phyloP scores from a whole-genome alignment of 2,329 filamentous ascomycete genomes.

The Botryotinia globosa region DNA sequence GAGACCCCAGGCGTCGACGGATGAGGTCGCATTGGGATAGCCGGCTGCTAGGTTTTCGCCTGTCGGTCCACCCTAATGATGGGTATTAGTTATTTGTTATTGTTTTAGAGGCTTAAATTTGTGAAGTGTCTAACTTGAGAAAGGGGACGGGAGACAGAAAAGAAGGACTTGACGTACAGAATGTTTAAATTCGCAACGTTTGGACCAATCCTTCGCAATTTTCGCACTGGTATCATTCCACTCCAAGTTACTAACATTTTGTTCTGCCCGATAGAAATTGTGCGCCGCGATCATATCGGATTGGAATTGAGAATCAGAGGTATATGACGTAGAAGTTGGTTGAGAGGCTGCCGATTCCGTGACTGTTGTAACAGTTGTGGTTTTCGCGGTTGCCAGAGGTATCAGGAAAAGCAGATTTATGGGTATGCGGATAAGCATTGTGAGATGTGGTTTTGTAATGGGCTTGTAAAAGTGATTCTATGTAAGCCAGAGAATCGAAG shows the following conservation, averaged over 20 bases:
- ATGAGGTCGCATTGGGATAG: conserved; percentile 56
- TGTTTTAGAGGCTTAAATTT: conserved; percentile 7
- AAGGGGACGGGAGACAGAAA: background rate
- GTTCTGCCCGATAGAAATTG: conserved; percentile 61
- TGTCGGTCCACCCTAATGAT: conserved; percentile 53
- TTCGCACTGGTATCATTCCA: conserved; percentile 65
- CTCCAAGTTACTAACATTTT: conserved; percentile 55
- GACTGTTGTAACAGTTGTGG: background rate
- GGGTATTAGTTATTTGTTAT: background rate
- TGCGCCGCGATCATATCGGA: conserved; percentile 61
- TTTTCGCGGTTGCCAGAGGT: background rate
- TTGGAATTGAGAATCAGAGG: conserved; percentile 43
- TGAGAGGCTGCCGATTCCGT: background rate
- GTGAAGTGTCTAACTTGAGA: background rate
- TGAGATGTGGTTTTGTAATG: background rate
- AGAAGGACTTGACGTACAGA: conserved; percentile 40
- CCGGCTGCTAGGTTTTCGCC: conserved; percentile 75
- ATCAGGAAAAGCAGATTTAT: background rate
- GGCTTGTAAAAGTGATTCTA: background rate
- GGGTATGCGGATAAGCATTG: background rate
- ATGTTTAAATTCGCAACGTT: conserved; percentile 51
- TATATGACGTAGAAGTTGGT: conserved; percentile 41
- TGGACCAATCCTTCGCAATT: conserved; percentile 52
- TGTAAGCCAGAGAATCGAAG: background rate
- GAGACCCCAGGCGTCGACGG: conserved; percentile 65